Conservation (phyloP, 2,329 filamentous ascomycete species). For the Elsinoe ampelina region DNA sequence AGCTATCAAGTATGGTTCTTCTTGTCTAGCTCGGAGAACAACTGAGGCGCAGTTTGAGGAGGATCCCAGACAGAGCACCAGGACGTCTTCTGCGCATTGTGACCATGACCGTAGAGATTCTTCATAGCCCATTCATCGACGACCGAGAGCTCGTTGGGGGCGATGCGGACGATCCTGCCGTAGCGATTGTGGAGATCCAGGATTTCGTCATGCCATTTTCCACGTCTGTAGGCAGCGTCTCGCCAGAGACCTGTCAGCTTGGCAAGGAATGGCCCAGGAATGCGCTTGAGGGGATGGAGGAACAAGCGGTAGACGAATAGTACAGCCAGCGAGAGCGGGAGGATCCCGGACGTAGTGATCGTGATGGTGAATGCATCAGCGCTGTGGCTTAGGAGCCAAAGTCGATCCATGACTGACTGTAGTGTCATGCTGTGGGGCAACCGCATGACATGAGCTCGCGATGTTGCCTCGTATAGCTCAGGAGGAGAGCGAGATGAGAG, state of each 20-base stretch:
- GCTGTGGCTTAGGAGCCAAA: too few relatives aligned
- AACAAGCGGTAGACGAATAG: conserved; percentile 13
- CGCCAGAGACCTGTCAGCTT: conserved; percentile 15
- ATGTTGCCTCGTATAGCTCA: too few relatives aligned
- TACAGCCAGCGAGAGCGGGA: too few relatives aligned
- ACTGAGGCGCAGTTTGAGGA: not conserved
- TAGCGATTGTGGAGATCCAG: conserved; percentile 30
- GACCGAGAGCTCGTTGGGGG: conserved; percentile 33
- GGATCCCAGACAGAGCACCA: conserved; percentile 12
- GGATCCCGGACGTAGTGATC: too few relatives aligned
- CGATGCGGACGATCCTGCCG: conserved; percentile 32
- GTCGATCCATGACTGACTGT: too few relatives aligned
- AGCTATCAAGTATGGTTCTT: conserved; percentile 4
- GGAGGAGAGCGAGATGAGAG: too few relatives aligned
- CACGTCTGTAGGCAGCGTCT: conserved; percentile 11
- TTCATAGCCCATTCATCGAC: conserved; percentile 22
- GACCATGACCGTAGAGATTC: conserved; percentile 34
- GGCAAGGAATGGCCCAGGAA: conserved; percentile 16
- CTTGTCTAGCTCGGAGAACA: conserved; percentile 3
- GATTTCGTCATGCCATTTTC: conserved; percentile 22
- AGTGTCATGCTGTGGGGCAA: too few relatives aligned
- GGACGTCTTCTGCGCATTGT: conserved; percentile 3
- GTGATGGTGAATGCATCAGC: too few relatives aligned
- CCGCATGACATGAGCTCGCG: too few relatives aligned
- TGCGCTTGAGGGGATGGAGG: conserved; percentile 14